Evolutionary conservation across 176 grass and related monocot species (phyloP), one percentile per base, ranked within the genome.

Genomic region (Aegilops tauschii): DNA sequence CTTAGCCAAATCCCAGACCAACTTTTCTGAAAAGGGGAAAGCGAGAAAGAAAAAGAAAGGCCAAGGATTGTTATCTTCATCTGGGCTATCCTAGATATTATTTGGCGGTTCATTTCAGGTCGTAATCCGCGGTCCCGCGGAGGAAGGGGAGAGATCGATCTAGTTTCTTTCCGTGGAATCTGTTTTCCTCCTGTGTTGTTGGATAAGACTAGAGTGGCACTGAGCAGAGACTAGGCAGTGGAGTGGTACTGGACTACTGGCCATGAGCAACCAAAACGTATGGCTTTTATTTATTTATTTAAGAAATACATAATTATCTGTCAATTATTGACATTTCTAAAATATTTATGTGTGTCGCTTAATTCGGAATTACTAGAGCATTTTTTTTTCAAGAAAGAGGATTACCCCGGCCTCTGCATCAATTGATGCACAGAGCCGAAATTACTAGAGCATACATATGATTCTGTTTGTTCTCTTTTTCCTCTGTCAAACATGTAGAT

Each of bases 151-250:
- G 58, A 25, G 80, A 80, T 75, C 79, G 20, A 82, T 82, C 39
- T 25, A 61, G 68, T 45, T 68, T 76, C 72, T 61, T 91, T 91
- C 21, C 14, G 49, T 70, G 85, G 85, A 91, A 70, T 81, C 47
- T 69, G 20, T 84, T 91, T 28, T 79, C 5, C 5, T 12, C 73
- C 49, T 34, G 21, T 69, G 45, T 68, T 52, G 52, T 12, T 54
- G 89, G 76, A 87, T 91, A 84, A 87, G 75, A 87, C 87, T 75
- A 84, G 75, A 65, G 82, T 39, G 13, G 61, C 28, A 76, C 77
- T 74, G 88, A 81, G 16, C 25, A 64, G 44, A 37, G 47, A 65
- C 18, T 9, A 28, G 50, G n/a, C 12, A 37, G 65, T 34, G 61
- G 10, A 59, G 54, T 59, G 54, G 54, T 21, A 3, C 54, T 56